phyloP scores from a whole-genome alignment of 1,139 yeast species.

The Nakaseomyces glabratus region DNA sequence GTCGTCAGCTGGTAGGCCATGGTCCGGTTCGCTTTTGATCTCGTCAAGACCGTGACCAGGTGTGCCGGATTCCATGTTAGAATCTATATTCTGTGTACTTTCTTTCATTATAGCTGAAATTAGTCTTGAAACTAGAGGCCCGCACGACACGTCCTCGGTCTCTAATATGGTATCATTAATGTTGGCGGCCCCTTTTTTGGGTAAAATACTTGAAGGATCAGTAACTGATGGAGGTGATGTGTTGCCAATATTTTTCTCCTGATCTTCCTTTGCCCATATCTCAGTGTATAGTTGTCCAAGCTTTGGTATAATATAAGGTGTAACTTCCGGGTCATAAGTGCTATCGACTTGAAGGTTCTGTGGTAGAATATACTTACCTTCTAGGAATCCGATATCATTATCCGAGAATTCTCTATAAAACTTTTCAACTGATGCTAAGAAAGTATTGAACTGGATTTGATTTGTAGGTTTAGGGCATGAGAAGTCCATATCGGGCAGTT shows the following conservation, averaged over 20 bases:
- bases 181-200: conserved; percentile 54
- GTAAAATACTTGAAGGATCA: conserved; percentile 36
- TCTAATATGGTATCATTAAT: conserved; percentile 59
- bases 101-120: conserved; percentile 59
- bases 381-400: conserved; percentile 71
- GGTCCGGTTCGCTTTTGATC: conserved; percentile 26
- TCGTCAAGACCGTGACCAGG: conserved; percentile 9
- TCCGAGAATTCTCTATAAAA: conserved; percentile 68
- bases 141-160: conserved; percentile 72
- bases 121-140: conserved; percentile 82
- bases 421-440: conserved; percentile 76
- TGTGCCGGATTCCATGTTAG: conserved; percentile 12
- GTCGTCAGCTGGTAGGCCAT: not conserved
- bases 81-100: conserved; percentile 13
- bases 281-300: conserved; percentile 76
- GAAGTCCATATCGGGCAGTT: conserved; percentile 77
- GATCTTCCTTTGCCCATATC: conserved; percentile 81
- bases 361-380: conserved; percentile 50
- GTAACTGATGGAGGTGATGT: conserved; percentile 33
- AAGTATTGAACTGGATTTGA: conserved; percentile 88
- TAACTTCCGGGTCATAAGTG: conserved; percentile 54
- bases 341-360: conserved; percentile 37
- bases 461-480: conserved; percentile 79
- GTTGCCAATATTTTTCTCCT: conserved; percentile 33
- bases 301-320: conserved; percentile 72